Conservation (phyloP, 768 basidiomycete genomes). For the Tubosaeta brunneosetosa region DNA sequence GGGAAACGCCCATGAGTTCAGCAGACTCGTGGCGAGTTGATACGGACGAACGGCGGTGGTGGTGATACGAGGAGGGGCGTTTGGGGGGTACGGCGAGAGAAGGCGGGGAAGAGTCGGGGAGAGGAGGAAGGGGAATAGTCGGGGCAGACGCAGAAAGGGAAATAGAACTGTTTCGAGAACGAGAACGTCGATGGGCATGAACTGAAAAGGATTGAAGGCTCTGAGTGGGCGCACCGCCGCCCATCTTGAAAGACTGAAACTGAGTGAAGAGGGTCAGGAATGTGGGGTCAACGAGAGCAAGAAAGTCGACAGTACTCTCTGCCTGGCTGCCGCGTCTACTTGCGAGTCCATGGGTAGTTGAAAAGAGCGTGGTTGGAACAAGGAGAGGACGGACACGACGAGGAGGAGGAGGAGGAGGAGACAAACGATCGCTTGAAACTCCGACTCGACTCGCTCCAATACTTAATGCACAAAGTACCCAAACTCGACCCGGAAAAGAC, state of each 20-base stretch:
- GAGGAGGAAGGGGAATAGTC: conserved; percentile 32
- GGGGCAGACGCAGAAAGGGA: conserved; percentile 40
- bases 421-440: conserved; percentile 16
- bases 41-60: conserved; percentile 80
- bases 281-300: neutral
- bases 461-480: conserved; percentile 22
- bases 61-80: conserved; percentile 64
- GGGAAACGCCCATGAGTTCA: conserved; percentile 81
- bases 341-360: conserved; percentile 37
- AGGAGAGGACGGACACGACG: conserved; percentile 28
- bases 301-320: conserved; percentile 29
- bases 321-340: conserved; percentile 36
- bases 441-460: conserved; percentile 20
- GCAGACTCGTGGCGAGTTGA: conserved; percentile 88
- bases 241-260: conserved; percentile 75
- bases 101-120: conserved; percentile 34
- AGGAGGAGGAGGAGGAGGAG: conserved; percentile 20
- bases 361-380: conserved; percentile 26
- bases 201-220: conserved; percentile 34
- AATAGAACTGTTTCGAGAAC: conserved; percentile 65
- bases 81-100: conserved; percentile 35
- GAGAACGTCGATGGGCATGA: conserved; percentile 41
- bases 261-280: conserved; percentile 22
- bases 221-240: conserved; percentile 36
- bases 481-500: conserved; percentile 38